Percentiles rank a stretch among this genome's conserved stretches.
phyloP scores from a whole-genome alignment of 495 filamentous ascomycete species.

The Gamarada debralockiae region DNA sequence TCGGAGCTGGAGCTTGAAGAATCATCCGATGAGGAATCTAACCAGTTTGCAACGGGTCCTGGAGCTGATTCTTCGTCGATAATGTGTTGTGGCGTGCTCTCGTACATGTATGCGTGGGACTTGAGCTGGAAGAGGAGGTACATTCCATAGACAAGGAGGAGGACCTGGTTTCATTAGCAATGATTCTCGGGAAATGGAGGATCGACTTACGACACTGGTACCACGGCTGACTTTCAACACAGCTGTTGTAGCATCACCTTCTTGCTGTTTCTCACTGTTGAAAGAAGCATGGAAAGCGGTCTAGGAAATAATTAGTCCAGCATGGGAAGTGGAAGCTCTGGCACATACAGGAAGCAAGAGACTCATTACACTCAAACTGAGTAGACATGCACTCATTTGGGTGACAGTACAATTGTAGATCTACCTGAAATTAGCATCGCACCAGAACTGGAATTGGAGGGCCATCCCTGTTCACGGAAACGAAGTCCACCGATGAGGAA shows the following conservation, averaged over 20 bases:
- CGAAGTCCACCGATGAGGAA: slow-evolving; percentile 83
- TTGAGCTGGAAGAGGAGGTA: slow-evolving; percentile 91
- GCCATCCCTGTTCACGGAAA: slow-evolving; percentile 74
- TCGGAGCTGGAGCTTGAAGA: slow-evolving; percentile 53
- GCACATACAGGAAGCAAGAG: slow-evolving; percentile 64
- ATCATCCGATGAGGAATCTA: slow-evolving; percentile 63
- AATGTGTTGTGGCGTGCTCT: slow-evolving; percentile 81
- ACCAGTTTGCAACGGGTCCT: slow-evolving; percentile 74
- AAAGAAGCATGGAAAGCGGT: slow-evolving; percentile 93
- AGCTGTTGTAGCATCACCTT: slow-evolving; percentile 54
- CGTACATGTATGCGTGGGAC: slow-evolving; percentile 88
- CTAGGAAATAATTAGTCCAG: slow-evolving; percentile 28
- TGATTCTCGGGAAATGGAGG: background rate
- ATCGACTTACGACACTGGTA: slow-evolving; percentile 69
- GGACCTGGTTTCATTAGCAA: slow-evolving; percentile 37
- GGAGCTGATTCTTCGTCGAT: slow-evolving; percentile 87
- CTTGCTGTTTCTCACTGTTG: slow-evolving; percentile 41
- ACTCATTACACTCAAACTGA: slow-evolving; percentile 86
- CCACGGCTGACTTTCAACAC: slow-evolving; percentile 84
- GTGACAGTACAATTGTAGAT: slow-evolving; percentile 94
- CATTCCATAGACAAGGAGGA: slow-evolving; percentile 77
- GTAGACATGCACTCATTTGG: slow-evolving; percentile 89
- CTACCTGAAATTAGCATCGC: slow-evolving; percentile 35
- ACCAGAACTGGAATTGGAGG: background rate
- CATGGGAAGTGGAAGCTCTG: background rate